Percentiles rank a stretch among this genome's conserved stretches.
Evolutionary conservation across 805 yeast genomes (phyloP).

Genomic region (Sugiyamaella qingdaonensis): DNA sequence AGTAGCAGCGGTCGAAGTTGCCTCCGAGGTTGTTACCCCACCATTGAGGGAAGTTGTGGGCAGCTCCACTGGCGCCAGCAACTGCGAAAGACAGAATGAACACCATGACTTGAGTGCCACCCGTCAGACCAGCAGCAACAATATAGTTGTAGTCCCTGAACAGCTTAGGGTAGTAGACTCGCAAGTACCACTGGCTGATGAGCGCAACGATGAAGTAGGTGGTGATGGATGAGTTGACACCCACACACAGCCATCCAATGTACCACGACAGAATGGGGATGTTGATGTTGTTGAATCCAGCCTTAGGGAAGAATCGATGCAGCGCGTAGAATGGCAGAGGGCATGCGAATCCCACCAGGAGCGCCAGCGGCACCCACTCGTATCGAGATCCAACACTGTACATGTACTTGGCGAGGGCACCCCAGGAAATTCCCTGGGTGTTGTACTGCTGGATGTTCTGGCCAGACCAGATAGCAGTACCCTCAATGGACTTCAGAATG

Average conservation of each 20-base stretch:
- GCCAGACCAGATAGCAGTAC: slow-evolving; percentile 36
- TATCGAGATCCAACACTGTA: slow-evolving; percentile 30
- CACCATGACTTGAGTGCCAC: slow-evolving; percentile 41
- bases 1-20: slow-evolving; percentile 17
- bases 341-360: slow-evolving; percentile 29
- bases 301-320: slow-evolving; percentile 31
- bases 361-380: slow-evolving; percentile 31
- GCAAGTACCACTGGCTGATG: slow-evolving; percentile 43
- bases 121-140: slow-evolving; percentile 45
- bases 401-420: slow-evolving; percentile 34
- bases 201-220: slow-evolving; percentile 36
- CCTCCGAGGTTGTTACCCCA: slow-evolving; percentile 29
- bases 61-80: slow-evolving; percentile 33
- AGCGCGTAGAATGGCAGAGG: slow-evolving; percentile 32
- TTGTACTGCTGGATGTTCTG: slow-evolving; percentile 36
- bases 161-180: slow-evolving; percentile 42
- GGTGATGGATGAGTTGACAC: slow-evolving; percentile 34
- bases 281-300: slow-evolving; percentile 27
- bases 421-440: slow-evolving; percentile 37
- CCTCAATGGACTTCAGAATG: slow-evolving; percentile 27
- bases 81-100: slow-evolving; percentile 34
- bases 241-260: slow-evolving; percentile 32
- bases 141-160: slow-evolving; percentile 53
- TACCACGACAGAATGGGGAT: slow-evolving; percentile 33
- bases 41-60: slow-evolving; percentile 33